Conservation (phyloP, 805 yeast genomes). For the Myxozyma monticola region DNA sequence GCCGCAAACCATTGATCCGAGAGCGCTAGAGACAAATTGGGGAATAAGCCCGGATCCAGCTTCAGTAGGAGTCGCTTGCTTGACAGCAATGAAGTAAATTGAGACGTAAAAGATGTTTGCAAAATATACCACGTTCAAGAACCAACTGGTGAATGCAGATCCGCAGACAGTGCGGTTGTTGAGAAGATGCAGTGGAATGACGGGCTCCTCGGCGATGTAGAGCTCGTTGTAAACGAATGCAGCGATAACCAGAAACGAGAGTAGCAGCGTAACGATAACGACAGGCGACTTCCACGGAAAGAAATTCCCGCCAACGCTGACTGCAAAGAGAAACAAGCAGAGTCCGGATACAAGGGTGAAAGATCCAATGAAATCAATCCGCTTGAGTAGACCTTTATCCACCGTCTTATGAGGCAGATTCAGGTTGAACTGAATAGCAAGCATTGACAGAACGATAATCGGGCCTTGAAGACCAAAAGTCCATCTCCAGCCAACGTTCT, state of each 20-base stretch:
- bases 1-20: constrained; percentile 69
- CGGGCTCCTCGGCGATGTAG: constrained; percentile 59
- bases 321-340: constrained; percentile 57
- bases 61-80: constrained; percentile 52
- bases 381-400: constrained; percentile 48
- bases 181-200: constrained; percentile 61
- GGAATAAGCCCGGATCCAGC: constrained; percentile 52
- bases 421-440: constrained; percentile 38
- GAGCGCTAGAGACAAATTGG: constrained; percentile 67
- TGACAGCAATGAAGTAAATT: constrained; percentile 58
- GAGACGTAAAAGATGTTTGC: constrained; percentile 70
- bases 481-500: constrained; percentile 62
- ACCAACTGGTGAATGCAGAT: constrained; percentile 69
- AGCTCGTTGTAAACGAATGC: constrained; percentile 55
- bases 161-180: constrained; percentile 59
- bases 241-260: constrained; percentile 40
- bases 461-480: constrained; percentile 46
- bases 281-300: constrained; percentile 49
- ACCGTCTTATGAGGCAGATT: constrained; percentile 38
- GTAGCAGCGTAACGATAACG: constrained; percentile 41
- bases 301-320: constrained; percentile 64
- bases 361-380: constrained; percentile 68
- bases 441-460: constrained; percentile 40
- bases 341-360: constrained; percentile 57
- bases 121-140: constrained; percentile 66